Evolutionary conservation across 2,329 filamentous ascomycete species (phyloP).

Genomic region (Penicillium sclerotigenum): DNA sequence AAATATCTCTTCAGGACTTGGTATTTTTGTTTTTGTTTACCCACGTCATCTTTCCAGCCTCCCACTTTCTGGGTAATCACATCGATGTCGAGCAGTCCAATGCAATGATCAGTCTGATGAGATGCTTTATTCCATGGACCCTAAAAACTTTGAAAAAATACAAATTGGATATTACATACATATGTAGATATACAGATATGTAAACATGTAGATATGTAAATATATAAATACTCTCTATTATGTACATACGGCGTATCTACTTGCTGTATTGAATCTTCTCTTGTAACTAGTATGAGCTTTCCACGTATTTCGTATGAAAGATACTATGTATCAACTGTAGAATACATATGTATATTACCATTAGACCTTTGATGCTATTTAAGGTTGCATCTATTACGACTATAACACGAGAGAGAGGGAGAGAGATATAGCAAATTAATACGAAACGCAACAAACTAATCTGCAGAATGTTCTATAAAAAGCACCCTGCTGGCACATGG

Average conservation of each 20-base stretch:
- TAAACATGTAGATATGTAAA: too few relatives aligned
- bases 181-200: too few relatives aligned
- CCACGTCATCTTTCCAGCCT: not conserved
- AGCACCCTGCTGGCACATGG: not conserved
- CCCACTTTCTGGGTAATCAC: not conserved
- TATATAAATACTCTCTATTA: too few relatives aligned
- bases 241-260: not conserved
- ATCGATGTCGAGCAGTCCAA: too few relatives aligned
- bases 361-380: not conserved
- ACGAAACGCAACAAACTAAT: not conserved
- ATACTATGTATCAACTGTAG: too few relatives aligned
- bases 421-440: not conserved
- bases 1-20: too few relatives aligned
- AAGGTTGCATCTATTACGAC: not conserved
- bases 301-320: too few relatives aligned
- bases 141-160: not conserved
- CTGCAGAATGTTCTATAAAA: slow-evolving; percentile 8
- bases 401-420: not conserved
- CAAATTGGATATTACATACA: not conserved
- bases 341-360: too few relatives aligned
- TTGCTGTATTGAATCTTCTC: not conserved
- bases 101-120: not conserved
- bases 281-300: too few relatives aligned
- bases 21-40: not conserved
- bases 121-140: not conserved